Base-by-base conservation (phyloP, 495 filamentous ascomycete genomes). In the Baudoinia panamericana region DNA sequence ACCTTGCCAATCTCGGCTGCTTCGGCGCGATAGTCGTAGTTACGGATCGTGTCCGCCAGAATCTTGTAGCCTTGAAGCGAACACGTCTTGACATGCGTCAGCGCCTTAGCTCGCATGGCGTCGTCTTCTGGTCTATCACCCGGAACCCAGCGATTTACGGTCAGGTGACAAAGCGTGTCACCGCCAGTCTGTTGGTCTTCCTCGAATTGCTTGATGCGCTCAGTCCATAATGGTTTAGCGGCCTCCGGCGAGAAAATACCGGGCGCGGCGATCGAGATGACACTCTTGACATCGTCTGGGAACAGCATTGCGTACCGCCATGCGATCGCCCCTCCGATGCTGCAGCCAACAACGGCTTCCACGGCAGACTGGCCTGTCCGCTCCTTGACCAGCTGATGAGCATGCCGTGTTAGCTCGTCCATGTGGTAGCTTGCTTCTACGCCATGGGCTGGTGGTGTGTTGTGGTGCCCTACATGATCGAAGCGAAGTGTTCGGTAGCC, bases 371-470 rank as follows among this genome's bases (percentile, higher is more conserved):
- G 26, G 20, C 46, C 46, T 2, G 40, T 44, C 6, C 39, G 33
- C 19, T 17, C 33, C 20, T 44, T 35, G 13, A 50, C 46, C 7
- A 50, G 33, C 27, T 41, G 36, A 23, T 50, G 46, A 5, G 42
- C 42, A 20, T 50, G 46, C n/a, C 46, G 33, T 4, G 46, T 50
- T 5, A 50, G 18, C 30, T 50, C 46, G 41, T 50, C 46, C 31
- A 50, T 43, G 30, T 50, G 46, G 29, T 22, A 50, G 45, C 21
- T 36, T 12, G 19, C 33, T 12, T 4, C 22, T 16, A 4, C 4
- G 29, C 35, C 30, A 7, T 44, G 19, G 13, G 40, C 18, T 25
- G 46, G 46, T 13, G 46, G 40, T 1, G 46, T 50, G 30, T 40
- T 44, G 30, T 50, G 29, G 18, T 50, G 46, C 19, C 46, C 46